A percentile compares a stretch with the other conserved stretches of the same genome.
phyloP scores from a whole-genome alignment of 1,139 yeast genomes.

The Debaryomyces udenii region DNA sequence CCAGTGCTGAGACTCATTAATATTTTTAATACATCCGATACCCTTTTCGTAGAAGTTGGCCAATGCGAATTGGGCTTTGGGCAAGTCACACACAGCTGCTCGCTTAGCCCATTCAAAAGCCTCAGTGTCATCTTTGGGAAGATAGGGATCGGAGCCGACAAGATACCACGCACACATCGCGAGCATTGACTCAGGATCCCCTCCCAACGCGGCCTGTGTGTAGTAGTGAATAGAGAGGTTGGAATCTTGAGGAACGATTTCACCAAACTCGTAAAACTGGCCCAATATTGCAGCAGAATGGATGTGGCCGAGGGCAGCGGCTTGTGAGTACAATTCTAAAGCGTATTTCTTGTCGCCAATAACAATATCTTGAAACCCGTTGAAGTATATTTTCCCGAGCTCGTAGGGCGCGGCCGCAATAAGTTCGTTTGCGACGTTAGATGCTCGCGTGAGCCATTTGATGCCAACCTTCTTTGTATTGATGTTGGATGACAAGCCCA shows the following conservation, averaged over 20 bases:
- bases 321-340: constrained; percentile 80
- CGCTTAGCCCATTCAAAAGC: constrained; percentile 94
- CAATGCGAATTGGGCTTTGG: constrained; percentile 86
- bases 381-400: constrained; percentile 79
- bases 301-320: constrained; percentile 85
- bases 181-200: constrained; percentile 88
- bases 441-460: constrained; percentile 89
- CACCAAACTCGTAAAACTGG: constrained; percentile 82
- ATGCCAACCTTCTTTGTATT: constrained; percentile 83
- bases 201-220: constrained; percentile 86
- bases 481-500: constrained; percentile 75
- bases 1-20: constrained; percentile 69
- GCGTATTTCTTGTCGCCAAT: constrained; percentile 86
- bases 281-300: constrained; percentile 83
- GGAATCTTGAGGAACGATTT: constrained; percentile 77
- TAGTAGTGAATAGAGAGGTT: constrained; percentile 89
- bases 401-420: constrained; percentile 94
- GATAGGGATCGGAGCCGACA: constrained; percentile 83
- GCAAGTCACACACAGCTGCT: constrained; percentile 73
- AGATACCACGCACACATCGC: constrained; percentile 97
- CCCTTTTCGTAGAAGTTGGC: constrained; percentile 89
- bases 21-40: constrained; percentile 72
- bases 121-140: constrained; percentile 78
- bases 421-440: constrained; percentile 79
- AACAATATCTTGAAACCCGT: constrained; percentile 85